phyloP scores from a whole-genome alignment of 176 grass and related monocot species.

The Metroxylon sagu region DNA sequence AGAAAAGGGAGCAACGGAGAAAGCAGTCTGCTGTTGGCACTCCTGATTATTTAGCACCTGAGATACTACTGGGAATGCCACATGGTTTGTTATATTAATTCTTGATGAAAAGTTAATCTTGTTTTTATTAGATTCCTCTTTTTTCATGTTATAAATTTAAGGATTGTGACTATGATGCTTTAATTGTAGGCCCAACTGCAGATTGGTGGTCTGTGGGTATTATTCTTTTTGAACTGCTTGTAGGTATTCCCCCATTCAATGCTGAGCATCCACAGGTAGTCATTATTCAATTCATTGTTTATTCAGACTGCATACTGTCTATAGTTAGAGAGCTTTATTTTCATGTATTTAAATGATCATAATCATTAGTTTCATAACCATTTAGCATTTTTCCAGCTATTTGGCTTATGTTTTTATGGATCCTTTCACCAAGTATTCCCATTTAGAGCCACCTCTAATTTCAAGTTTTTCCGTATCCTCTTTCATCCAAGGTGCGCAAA shows the following conservation, averaged over 20 bases:
- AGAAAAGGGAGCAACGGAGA: conserved; percentile 65
- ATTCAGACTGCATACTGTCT: not conserved
- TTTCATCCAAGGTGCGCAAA: too few relatives aligned
- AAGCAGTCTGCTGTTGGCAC: conserved; percentile 89
- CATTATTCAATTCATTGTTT: not conserved
- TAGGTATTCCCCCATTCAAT: conserved; percentile 95
- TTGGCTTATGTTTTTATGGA: too few relatives aligned
- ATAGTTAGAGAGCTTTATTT: too few relatives aligned
- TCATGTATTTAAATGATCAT: too few relatives aligned
- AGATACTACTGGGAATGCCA: conserved; percentile 86
- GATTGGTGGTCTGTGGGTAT: conserved; percentile 99
- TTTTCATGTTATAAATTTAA: not conserved
- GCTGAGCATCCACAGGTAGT: conserved; percentile 95
- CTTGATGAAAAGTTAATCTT: too few relatives aligned
- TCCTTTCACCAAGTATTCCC: too few relatives aligned
- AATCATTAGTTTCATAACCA: too few relatives aligned
- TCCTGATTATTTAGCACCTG: conserved; percentile 93
- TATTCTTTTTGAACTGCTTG: conserved; percentile 92
- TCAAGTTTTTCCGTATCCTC: too few relatives aligned
- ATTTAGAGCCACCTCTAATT: too few relatives aligned
- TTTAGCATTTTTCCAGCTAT: too few relatives aligned
- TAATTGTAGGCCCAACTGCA: conserved; percentile 54
- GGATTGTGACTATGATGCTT: conserved; percentile 2
- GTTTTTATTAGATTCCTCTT: too few relatives aligned
- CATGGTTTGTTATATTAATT: conserved; percentile 42